Conservation (phyloP, 2,329 filamentous ascomycete genomes). For the Penicillium sp. region DNA sequence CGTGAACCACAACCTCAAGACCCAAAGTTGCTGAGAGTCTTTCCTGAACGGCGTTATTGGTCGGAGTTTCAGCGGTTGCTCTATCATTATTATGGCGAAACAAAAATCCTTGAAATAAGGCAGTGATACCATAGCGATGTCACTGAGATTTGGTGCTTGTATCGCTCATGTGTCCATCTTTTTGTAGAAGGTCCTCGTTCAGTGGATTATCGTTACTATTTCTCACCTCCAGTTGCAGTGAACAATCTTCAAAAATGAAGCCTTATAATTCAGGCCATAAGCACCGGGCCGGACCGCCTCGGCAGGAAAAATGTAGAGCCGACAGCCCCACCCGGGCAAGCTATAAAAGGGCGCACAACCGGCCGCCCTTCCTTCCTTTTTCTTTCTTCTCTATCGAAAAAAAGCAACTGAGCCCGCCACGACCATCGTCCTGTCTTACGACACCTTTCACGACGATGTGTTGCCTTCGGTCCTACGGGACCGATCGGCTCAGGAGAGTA, state of each 20-base stretch:
- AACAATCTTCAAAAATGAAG: not conserved
- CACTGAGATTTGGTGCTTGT: not conserved
- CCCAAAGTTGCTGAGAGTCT: not conserved
- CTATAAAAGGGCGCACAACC: slow-evolving; percentile 31
- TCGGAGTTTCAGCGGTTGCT: not conserved
- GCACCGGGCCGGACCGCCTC: not conserved
- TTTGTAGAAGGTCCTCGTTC: too few relatives aligned
- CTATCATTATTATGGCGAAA: not conserved
- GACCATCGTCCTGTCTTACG: slow-evolving; percentile 60
- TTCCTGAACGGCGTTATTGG: not conserved
- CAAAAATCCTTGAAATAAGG: not conserved
- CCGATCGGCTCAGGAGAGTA: slow-evolving; percentile 65
- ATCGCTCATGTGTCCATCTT: not conserved
- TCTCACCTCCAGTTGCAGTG: not conserved
- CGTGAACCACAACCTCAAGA: not conserved
- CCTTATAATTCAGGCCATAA: not conserved
- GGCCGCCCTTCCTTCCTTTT: slow-evolving; percentile 32
- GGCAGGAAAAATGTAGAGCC: slow-evolving; percentile 23
- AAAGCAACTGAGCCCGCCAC: slow-evolving; percentile 70
- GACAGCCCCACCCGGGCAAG: slow-evolving; percentile 23
- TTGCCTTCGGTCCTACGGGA: slow-evolving; percentile 63
- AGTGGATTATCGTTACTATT: not conserved
- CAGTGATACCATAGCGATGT: not conserved
- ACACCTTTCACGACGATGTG: slow-evolving; percentile 58
- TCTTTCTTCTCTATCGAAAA: slow-evolving; percentile 52